Conservation (phyloP, 2,329 filamentous ascomycete genomes). For the Sclerotinia trifoliorum region DNA sequence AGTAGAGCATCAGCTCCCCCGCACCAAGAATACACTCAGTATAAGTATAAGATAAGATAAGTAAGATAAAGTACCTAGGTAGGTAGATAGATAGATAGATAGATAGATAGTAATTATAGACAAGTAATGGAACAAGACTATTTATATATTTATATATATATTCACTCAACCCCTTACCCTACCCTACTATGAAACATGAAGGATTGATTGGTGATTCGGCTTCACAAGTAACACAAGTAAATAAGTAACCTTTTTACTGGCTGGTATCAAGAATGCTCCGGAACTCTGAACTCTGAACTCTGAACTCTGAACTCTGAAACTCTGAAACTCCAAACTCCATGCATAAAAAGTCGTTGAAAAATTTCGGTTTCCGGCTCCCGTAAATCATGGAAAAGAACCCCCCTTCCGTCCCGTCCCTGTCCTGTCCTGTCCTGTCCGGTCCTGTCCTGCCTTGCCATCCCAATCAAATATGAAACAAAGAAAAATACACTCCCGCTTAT, state of each 20-base stretch:
- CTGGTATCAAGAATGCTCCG: constrained; percentile 20
- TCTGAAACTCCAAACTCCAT: too few relatives aligned
- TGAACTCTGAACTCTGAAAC: too few relatives aligned
- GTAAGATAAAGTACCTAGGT: not conserved
- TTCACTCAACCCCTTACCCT: too few relatives aligned
- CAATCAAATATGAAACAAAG: not conserved
- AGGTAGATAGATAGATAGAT: not conserved
- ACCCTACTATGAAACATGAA: constrained; percentile 2
- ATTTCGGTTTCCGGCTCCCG: not conserved
- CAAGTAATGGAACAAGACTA: not conserved
- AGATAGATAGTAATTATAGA: not conserved
- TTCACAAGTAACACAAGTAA: too few relatives aligned
- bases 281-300: not conserved
- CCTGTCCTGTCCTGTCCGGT: too few relatives aligned
- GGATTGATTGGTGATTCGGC: not conserved
- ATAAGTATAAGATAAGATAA: not conserved
- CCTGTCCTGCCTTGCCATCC: too few relatives aligned
- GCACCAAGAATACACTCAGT: not conserved
- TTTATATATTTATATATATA: not conserved
- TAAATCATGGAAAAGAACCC: not conserved
- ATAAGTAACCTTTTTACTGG: not conserved
- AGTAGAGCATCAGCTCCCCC: not conserved
- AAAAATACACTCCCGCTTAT: constrained; percentile 2
- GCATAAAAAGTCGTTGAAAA: not conserved
- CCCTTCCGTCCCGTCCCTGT: too few relatives aligned